Percentiles rank a stretch among this genome's conserved stretches.
Conservation (phyloP, 2,329 filamentous ascomycete species). For the Pseudogymnoascus sp. region DNA sequence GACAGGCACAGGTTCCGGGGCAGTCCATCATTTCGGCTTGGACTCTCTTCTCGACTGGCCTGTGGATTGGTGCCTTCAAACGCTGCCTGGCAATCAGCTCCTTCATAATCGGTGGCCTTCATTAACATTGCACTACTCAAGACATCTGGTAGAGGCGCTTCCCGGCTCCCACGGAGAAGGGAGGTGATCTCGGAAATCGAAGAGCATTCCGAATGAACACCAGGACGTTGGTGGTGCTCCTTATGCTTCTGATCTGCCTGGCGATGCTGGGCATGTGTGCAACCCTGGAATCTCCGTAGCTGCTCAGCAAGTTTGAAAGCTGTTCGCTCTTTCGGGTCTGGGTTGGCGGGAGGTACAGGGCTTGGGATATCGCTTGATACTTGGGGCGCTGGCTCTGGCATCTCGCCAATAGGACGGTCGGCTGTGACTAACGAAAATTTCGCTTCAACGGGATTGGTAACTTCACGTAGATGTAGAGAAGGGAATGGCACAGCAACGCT, state of each 20-base stretch:
- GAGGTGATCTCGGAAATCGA: not conserved
- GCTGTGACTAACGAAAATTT: not conserved
- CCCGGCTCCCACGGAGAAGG: not conserved
- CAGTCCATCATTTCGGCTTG: not conserved
- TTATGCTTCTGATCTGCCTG: not conserved
- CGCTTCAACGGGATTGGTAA: not conserved
- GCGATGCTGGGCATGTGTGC: not conserved
- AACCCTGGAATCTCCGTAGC: conserved; percentile 2
- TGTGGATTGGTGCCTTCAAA: not conserved
- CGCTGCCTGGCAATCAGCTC: not conserved
- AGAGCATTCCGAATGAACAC: not conserved
- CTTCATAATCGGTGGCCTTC: not conserved
- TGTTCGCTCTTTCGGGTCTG: not conserved
- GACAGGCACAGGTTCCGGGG: not conserved
- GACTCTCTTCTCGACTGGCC: not conserved
- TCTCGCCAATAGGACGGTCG: not conserved
- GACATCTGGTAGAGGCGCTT: not conserved
- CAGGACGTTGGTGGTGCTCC: not conserved
- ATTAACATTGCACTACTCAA: not conserved
- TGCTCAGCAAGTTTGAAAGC: not conserved
- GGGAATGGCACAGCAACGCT: not conserved
- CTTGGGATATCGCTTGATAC: not conserved
- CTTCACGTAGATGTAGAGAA: not conserved
- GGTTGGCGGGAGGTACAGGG: not conserved
- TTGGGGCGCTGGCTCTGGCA: not conserved